Conservation (phyloP, 169 alveolate species). For the Hepatocystis sp. region DNA sequence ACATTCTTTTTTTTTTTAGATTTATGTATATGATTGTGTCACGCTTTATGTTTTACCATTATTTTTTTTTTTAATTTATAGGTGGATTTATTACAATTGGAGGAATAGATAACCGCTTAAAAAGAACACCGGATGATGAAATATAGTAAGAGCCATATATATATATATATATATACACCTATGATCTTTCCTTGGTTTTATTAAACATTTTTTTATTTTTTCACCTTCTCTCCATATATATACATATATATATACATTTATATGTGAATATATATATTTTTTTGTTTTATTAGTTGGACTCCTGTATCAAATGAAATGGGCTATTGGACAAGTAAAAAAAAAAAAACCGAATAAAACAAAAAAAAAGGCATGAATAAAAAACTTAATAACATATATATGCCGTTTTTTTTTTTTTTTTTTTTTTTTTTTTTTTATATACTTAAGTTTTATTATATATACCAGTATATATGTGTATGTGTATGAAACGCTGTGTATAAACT, state of each 20-base stretch:
- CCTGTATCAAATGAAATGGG: constrained; percentile 77
- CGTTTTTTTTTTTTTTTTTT: no score
- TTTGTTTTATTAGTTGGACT: constrained; percentile 33
- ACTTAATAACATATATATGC: no score
- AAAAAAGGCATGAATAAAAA: neutral
- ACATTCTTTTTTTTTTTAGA: neutral
- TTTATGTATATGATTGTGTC: neutral
- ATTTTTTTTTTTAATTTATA: constrained; percentile 1
- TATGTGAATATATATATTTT: neutral
- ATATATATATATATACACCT: no score
- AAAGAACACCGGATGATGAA: constrained; percentile 81
- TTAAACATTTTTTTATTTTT: no score
- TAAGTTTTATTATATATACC: no score
- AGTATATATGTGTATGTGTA: no score
- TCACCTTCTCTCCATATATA: no score
- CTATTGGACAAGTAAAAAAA: constrained; percentile 59
- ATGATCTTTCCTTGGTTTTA: no score
- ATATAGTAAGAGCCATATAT: constrained; percentile 23
- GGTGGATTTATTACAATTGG: constrained; percentile 85
- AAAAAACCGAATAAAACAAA: neutral
- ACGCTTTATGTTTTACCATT: neutral
- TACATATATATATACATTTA: no score
- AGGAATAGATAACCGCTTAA: constrained; percentile 80
- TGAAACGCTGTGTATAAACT: no score
- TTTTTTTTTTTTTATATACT: neutral